Evolutionary conservation across 2,329 filamentous ascomycete species (phyloP), one percentile per base, ranked within the genome.

Genomic region (Trichophyton verrucosum): DNA sequence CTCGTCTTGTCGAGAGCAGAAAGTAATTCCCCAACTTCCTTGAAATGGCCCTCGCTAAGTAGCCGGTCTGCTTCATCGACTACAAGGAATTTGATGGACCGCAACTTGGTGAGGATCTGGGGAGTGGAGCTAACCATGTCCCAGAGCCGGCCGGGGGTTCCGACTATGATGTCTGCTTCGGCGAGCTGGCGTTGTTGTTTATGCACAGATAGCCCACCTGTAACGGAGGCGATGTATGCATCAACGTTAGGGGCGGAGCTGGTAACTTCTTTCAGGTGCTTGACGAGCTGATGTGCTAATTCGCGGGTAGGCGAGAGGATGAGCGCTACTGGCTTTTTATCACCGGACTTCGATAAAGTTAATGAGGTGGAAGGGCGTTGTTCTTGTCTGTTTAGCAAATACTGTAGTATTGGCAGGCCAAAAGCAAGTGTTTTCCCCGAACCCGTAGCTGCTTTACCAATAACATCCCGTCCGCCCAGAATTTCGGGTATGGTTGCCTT

Each of bases 401-500:
- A 81, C 73, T 99, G 91, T 8, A 97, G 78, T 61, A 99, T 94
- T 0, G 94, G 94, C 64, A 99, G 91, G 1, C 87, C 90, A 73
- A 96, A 99, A 0, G 94, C 92, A 51, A 99, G 78, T 0, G 94
- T 99, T 76, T 99, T 99, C 67, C 94, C 94, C 13, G 94, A 97
- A 65, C 94, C 94, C 0, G 94, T 99, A 9, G 92, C 87, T 1
- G 94, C 94, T 76, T 99, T 99, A 47, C 94, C 94, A 65, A 99
- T 88, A 15, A 97, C 87, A 73, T 99, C 92, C 70, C 89, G 88
- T 0, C 92, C 92, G 4, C 84, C 82, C 20, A 92, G 72, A 53
- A 96, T 88, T 59, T 88, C 82, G 0, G 94, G 91, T 66, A 99
- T 95, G 0, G 89, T 80, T 38, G 84, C 80, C 20, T 80, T 75